Base-by-base conservation (phyloP, 805 yeast genomes). In the Diddensiella transvaalensis region DNA sequence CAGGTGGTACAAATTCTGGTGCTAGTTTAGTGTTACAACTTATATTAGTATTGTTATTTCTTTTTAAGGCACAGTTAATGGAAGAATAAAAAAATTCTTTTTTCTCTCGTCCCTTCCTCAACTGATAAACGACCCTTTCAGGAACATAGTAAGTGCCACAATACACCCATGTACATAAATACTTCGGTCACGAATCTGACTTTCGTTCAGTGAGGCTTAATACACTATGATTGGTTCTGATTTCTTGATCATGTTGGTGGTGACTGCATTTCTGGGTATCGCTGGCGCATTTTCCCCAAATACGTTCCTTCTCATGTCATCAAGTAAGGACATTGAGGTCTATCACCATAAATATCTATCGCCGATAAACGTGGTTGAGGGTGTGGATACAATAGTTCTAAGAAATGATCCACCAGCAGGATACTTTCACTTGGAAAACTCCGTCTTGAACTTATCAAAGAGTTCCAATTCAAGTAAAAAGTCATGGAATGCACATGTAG, bases 1-100 rank as follows among this genome's bases (percentile, higher is more conserved):
- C 55, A 70, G 79, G 62, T 5, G 60, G 2, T 73, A 62, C 61
- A 57, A 65, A 42, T 60, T 70, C 60, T 73, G 82, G 78, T 78
- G 82, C 11, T 59, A 26, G 32, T 26, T 26, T 8, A 8, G 8
- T 26, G 32, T 26, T 26, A 8, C 13, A 8, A 8, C 32, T 8
- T 8, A 26, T 26, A 26, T 26, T 26, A 8, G 32, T 8, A 8
- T 26, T 26, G 13, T 13, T 8, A 26, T 26, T 26, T 26, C 8
- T 26, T n/a, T n/a, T n/a, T n/a, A n/a, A n/a, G n/a, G n/a, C n/a
- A n/a, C n/a, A n/a, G n/a, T n/a, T n/a, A n/a, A n/a, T n/a, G n/a
- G n/a, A n/a, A n/a, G n/a, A n/a, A n/a, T n/a, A n/a, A n/a, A n/a
- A n/a, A n/a, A n/a, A n/a, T n/a, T n/a, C n/a, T n/a, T n/a, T n/a